Percentiles rank a stretch among this genome's conserved stretches.
phyloP scores from a whole-genome alignment of 2,329 filamentous ascomycete genomes.

The Setomelanomma holmii region DNA sequence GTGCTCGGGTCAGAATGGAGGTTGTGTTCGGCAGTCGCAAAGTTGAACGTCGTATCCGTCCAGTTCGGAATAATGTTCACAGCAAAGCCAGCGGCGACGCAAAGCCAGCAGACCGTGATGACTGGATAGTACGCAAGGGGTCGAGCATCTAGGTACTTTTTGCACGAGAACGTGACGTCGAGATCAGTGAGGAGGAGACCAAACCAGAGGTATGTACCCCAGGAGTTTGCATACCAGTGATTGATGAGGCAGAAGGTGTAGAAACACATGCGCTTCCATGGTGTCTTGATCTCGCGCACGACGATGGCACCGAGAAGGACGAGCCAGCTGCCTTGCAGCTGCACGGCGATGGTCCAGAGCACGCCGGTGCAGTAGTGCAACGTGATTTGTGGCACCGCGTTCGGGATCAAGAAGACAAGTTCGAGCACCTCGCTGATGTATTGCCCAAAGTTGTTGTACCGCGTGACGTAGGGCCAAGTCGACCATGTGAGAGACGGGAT shows the following conservation, averaged over 20 bases:
- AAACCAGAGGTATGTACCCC: constrained; percentile 52
- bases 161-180: constrained; percentile 53
- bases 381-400: constrained; percentile 52
- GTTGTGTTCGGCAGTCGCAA: constrained; percentile 47
- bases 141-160: constrained; percentile 42
- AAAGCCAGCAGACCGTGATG: constrained; percentile 35
- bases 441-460: constrained; percentile 46
- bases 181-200: constrained; percentile 52
- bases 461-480: constrained; percentile 51
- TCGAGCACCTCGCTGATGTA: constrained; percentile 52
- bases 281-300: constrained; percentile 51
- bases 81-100: constrained; percentile 40
- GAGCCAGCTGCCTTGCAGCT: constrained; percentile 53
- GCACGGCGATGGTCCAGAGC: constrained; percentile 55
- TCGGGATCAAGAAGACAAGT: constrained; percentile 53
- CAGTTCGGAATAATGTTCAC: constrained; percentile 16
- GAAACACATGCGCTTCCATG: constrained; percentile 52
- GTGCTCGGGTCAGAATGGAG: constrained; percentile 49
- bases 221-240: constrained; percentile 54
- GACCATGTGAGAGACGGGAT: constrained; percentile 54
- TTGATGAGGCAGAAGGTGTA: constrained; percentile 50
- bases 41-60: constrained; percentile 27
- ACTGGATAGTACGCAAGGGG: constrained; percentile 45
- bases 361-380: constrained; percentile 56
- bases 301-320: constrained; percentile 50